Evolutionary conservation across 768 basidiomycete species (phyloP), one percentile per base, ranked within the genome.

Genomic region (Leucocoprinus sp.): DNA sequence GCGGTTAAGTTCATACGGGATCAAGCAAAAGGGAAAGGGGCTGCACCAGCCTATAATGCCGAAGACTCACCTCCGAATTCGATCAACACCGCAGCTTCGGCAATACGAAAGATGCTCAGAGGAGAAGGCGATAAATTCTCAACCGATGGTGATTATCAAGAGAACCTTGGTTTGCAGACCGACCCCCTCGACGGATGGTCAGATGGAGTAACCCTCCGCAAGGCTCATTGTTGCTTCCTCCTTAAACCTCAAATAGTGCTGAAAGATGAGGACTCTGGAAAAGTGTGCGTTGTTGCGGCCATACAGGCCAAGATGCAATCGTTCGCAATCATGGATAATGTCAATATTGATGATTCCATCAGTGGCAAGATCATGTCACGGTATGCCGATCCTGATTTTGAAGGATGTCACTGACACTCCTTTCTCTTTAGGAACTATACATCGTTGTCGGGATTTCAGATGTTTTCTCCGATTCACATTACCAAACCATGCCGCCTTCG

Each of bases 231-330:
- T 59, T 86, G 87, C 57, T 70, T 92, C n/a, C 71, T 97, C 26
- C 66, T 95, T 49, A 93, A 93, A 55, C 92, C 93, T 9, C 93
- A 98, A 57, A 76, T 98, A 42, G 79, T 91, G 8, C 65, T 96
- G 21, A 71, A 76, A 15, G 85, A 80, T 50, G 76, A 82, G 29
- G 63, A 56, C 8, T 43, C 59, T 4, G 62, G 68, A 23, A 76
- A 77, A 45, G 73, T 82, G 1, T 76, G 80, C 23, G 75, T 87
- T 39, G 75, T 95, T 4, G 82, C 90, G 12, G 84, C 92, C 21
- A 76, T 84, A 26, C 84, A 88, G 54, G 81, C 85, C 6, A 86
- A 83, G 52, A 65, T 92, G 46, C 82, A 84, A 60, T 76, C 77
- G 2, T 92, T 82, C 60, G 70, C 74, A 4, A 84, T 97, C 55